These are phyloP conservation scores for Vaccinium corymbosum DNA, from an alignment of 148 eudicot species.

Conservation along the genomic window DNA sequence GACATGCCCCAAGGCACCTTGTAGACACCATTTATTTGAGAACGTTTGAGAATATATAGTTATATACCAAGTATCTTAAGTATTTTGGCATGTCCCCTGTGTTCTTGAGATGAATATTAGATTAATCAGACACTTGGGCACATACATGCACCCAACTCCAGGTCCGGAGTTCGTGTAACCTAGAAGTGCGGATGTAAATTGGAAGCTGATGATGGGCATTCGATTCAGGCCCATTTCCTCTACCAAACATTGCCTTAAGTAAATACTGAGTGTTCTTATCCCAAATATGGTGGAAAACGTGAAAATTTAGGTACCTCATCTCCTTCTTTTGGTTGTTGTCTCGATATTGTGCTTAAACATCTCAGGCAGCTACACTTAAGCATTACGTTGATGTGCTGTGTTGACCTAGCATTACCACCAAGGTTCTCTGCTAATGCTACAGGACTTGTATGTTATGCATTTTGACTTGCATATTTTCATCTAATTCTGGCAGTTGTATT, in stretches of 20 bases:
- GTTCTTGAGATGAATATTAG: background rate
- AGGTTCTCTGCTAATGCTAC: background rate
- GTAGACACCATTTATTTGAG: background rate
- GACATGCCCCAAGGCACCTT: background rate
- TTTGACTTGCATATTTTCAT: background rate
- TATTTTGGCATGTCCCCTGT: background rate
- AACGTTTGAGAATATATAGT: background rate
- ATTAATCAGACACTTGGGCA: background rate
- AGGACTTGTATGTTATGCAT: background rate
- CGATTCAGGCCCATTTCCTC: background rate
- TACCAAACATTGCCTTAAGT: background rate
- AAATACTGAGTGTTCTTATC: background rate
- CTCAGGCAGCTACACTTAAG: background rate
- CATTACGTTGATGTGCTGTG: background rate
- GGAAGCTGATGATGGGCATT: background rate
- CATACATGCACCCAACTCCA: background rate
- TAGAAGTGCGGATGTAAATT: background rate
- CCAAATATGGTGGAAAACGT: background rate
- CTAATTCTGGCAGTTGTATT: background rate
- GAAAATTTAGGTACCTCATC: background rate
- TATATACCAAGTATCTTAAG: background rate
- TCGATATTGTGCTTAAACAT: background rate
- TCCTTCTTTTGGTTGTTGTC: background rate
- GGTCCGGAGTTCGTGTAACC: background rate
- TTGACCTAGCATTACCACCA: slow-evolving; percentile 3